Evolutionary conservation across 352 stramenopile species (phyloP).

Genomic region (Phytophthora kernoviae): DNA sequence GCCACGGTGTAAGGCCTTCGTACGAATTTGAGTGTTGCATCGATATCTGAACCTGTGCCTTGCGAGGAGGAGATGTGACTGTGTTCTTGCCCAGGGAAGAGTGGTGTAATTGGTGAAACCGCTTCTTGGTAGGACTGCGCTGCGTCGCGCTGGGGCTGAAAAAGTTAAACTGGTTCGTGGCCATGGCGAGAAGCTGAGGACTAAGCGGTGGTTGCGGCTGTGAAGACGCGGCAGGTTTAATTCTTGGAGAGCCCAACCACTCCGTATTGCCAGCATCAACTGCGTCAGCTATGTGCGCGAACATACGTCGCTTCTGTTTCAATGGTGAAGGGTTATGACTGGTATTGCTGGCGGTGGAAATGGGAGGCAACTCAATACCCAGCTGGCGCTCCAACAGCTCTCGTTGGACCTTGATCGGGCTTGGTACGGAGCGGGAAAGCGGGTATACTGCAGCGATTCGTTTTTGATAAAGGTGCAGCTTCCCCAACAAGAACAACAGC

Average conservation of each 20-base stretch:
- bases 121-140: slow-evolving; percentile 13
- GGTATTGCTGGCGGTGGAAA: slow-evolving; percentile 16
- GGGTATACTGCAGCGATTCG: slow-evolving; percentile 51
- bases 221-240: slow-evolving; percentile 3
- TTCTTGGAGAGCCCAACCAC: slow-evolving; percentile 10
- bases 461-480: slow-evolving; percentile 67
- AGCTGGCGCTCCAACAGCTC: slow-evolving; percentile 56
- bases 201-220: slow-evolving; percentile 11
- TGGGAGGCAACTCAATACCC: slow-evolving; percentile 61
- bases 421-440: neutral
- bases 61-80: slow-evolving; percentile 2
- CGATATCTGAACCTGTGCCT: slow-evolving; percentile 8
- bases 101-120: slow-evolving; percentile 20
- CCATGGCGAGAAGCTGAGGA: slow-evolving; percentile 42
- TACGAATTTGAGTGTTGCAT: slow-evolving; percentile 13
- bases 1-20: slow-evolving; percentile 18
- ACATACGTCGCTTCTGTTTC: slow-evolving; percentile 54
- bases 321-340: slow-evolving; percentile 36
- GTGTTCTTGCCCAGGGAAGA: slow-evolving; percentile 9
- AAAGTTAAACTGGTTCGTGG: slow-evolving; percentile 55
- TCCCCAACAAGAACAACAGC: slow-evolving; percentile 65
- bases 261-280: slow-evolving; percentile 26
- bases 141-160: slow-evolving; percentile 18
- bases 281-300: slow-evolving; percentile 39
- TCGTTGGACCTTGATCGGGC: slow-evolving; percentile 12